These are phyloP conservation scores for Bathelium albidoporum DNA, from an alignment of 495 filamentous ascomycete species.

Conservation along the genomic window DNA sequence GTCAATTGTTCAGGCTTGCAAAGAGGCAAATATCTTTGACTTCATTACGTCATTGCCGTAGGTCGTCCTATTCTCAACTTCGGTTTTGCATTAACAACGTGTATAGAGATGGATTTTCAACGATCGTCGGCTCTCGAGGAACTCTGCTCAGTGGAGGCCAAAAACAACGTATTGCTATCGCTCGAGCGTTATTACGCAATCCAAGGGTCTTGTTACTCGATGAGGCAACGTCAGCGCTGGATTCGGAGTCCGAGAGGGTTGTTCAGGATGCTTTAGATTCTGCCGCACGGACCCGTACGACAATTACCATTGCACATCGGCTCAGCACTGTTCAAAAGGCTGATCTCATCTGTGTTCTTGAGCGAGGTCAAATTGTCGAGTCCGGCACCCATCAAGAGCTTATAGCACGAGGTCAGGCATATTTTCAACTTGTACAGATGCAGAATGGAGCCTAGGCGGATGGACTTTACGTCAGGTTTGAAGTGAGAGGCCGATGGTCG, in stretches of 20 bases:
- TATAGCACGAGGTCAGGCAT: too few relatives aligned
- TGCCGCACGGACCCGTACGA: conserved; percentile 42
- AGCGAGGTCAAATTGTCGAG: conserved; percentile 63
- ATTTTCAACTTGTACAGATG: too few relatives aligned
- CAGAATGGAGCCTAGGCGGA: too few relatives aligned
- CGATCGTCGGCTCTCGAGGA: conserved; percentile 31
- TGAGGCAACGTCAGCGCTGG: conserved; percentile 81
- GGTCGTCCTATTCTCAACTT: not conserved
- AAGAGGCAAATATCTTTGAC: conserved; percentile 46
- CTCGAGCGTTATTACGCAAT: conserved; percentile 69
- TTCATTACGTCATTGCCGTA: conserved; percentile 41
- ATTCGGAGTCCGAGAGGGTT: conserved; percentile 72
- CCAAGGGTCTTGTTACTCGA: conserved; percentile 84
- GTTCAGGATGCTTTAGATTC: conserved; percentile 47
- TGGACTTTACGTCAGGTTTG: too few relatives aligned
- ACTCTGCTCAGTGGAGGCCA: conserved; percentile 80
- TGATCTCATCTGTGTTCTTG: conserved; percentile 73
- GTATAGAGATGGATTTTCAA: not conserved
- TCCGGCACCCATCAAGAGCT: conserved; percentile 61
- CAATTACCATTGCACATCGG: conserved; percentile 83
- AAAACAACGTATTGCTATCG: conserved; percentile 78
- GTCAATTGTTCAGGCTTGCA: conserved; percentile 30
- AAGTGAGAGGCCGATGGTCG: too few relatives aligned
- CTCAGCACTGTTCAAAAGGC: conserved; percentile 81
- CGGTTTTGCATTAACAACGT: too few relatives aligned